A percentile compares a stretch with the other conserved stretches of the same genome.
Conservation (phyloP, 345 rosid genomes). For the Eucalyptus grandis region DNA sequence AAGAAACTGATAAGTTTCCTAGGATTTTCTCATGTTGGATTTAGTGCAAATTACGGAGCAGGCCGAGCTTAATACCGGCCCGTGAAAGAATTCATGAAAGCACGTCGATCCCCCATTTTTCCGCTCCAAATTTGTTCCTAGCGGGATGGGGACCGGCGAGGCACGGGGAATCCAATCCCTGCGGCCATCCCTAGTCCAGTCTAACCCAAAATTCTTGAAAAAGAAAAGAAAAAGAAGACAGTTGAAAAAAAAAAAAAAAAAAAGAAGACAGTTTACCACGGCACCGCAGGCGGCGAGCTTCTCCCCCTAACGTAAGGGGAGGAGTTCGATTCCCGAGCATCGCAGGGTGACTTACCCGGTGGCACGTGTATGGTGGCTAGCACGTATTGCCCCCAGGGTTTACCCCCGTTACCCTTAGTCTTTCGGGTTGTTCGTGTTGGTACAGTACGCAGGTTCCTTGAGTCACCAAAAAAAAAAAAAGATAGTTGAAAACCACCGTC, state of each 20-base stretch:
- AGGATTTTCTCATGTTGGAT: not conserved
- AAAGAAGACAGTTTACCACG: not conserved
- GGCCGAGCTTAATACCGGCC: not conserved
- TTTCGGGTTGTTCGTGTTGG: no score
- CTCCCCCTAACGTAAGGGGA: no score
- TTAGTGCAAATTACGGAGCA: not conserved
- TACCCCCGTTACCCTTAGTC: no score
- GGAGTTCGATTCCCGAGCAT: no score
- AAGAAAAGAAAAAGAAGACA: not conserved
- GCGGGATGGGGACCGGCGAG: not conserved
- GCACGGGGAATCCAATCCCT: not conserved
- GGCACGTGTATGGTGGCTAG: no score
- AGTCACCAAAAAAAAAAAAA: no score
- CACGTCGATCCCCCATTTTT: not conserved
- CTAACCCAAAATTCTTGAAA: not conserved
- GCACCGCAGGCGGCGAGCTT: no score
- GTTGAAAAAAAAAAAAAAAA: not conserved
- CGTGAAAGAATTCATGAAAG: not conserved
- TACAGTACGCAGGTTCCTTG: no score
- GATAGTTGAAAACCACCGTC: no score
- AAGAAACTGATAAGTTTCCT: not conserved
- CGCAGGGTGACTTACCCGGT: no score
- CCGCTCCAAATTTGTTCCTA: not conserved
- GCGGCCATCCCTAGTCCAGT: not conserved
- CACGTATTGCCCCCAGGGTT: no score